Evolutionary conservation across 2,329 filamentous ascomycete species (phyloP), one percentile per base, ranked within the genome.

Genomic region (Botrytis pseudocinerea): DNA sequence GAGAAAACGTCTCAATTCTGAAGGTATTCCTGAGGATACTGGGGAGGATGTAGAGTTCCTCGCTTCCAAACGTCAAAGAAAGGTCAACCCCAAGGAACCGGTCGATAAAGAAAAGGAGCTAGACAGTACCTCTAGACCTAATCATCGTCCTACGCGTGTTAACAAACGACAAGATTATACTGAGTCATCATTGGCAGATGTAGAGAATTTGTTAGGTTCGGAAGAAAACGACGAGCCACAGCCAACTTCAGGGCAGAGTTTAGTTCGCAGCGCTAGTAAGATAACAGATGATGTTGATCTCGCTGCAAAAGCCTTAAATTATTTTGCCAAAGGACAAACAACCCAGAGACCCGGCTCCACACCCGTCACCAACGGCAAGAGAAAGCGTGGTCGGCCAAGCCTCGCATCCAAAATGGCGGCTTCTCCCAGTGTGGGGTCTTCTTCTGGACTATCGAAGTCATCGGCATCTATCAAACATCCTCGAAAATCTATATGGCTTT

Each of bases 21-120:
- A 63, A 69, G 76, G 75, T 22, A 69, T 73, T 66, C 61, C 71
- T 16, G 75, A 73, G 40, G 74, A 75, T 42, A 75, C 77, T 32
- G 75, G 75, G 4, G 75, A 77, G 12, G 78, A 80, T 60, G 70
- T 76, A 6, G 78, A 80, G 25, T 79, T 79, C 68, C 77, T 80
- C 44, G 70, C 76, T 20, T 78, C 78, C 1, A 79, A 79, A 57
- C 73, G 71, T n/a, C 77, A 77, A 42, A 77, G 73, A 70, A 75
- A 74, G 60, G 74, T 77, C 35, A 57, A 72, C 40, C 65, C 73
- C 4, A 79, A 76, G 72, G 74, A 76, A 57, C 20, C 35, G 12
- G 70, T 74, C 32, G 57, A 46, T 7, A 35, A 42, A 40, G 70
- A 54, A 32, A 40, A 40, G 20, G 38, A 71, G 38, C 60, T 51